Conservation (phyloP, 495 filamentous ascomycete species). For the Neurospora sp. region DNA sequence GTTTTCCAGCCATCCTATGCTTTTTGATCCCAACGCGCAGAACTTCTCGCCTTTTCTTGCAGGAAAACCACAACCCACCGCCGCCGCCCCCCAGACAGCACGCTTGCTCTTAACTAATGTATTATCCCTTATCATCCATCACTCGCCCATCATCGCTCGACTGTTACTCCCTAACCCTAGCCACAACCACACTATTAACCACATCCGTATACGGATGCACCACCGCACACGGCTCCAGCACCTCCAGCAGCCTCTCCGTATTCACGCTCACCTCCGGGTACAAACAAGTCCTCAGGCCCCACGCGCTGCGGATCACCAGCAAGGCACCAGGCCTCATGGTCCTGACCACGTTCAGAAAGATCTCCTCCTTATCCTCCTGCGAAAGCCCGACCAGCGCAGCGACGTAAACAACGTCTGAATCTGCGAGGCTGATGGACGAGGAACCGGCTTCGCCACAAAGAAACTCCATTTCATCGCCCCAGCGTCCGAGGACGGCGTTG, state of each 20-base stretch:
- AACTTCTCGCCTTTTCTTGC: no score
- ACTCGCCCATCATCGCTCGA: no score
- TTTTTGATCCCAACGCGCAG: no score
- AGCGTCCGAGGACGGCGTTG: slow-evolving; percentile 6
- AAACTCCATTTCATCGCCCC: slow-evolving; percentile 18
- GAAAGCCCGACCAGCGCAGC: slow-evolving; percentile 21
- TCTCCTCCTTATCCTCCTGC: slow-evolving; percentile 19
- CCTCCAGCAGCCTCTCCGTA: slow-evolving; percentile 6
- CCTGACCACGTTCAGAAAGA: slow-evolving; percentile 9
- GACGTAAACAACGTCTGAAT: slow-evolving; percentile 21
- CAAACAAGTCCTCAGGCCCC: slow-evolving; percentile 17
- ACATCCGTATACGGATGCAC: slow-evolving; percentile 20
- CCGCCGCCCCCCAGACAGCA: no score
- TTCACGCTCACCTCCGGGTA: slow-evolving; percentile 21
- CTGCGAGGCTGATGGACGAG: neutral
- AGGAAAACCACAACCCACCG: no score
- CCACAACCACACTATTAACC: slow-evolving; percentile 22
- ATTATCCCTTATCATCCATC: no score
- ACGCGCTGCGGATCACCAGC: slow-evolving; percentile 17
- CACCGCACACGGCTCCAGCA: slow-evolving; percentile 15
- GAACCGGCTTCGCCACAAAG: slow-evolving; percentile 15
- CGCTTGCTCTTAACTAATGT: no score
- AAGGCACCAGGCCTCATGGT: slow-evolving; percentile 16
- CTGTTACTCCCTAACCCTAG: slow-evolving; percentile 7
- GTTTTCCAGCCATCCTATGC: no score